Evolutionary conservation across 1,139 yeast species (phyloP), one percentile per base, ranked within the genome.

Genomic region (Geotrichum histeridarum): DNA sequence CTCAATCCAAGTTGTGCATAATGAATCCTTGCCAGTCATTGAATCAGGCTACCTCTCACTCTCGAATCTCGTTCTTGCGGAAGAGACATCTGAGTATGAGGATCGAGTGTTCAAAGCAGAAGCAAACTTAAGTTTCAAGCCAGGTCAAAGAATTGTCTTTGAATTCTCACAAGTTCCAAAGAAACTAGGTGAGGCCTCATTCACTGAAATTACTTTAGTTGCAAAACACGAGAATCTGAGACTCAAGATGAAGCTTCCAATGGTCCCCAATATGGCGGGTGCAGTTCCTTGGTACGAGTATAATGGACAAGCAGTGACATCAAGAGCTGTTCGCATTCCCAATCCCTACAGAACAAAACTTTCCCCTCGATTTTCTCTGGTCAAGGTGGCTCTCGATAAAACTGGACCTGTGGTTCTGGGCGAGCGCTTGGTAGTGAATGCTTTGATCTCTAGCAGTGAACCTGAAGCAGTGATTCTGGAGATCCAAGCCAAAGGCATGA

Each of bases 341-440:
- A 44, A 48, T 39, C 52, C 51, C 7, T 49, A 14, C 35, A 32
- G 32, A 18, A 50, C 42, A 42, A 45, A 15, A n/a, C 58, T 66
- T 3, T 57, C 60, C 5, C 70, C 70, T 2, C 58, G 70, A 32
- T 70, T 70, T 1, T 64, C 70, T 2, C 59, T 60, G 18, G 54
- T 67, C 38, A 56, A 52, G 30, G 52, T 65, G 8, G 50, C 59
- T n/a, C 53, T 55, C n/a, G 58, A 54, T 30, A 54, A 57, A 8
- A 60, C 57, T 5, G 43, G 61, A 5, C 54, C 59, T 8, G 69
- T 66, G 1, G 65, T 67, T 1, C 60, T 67, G 1, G 71, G 69
- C 1, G 74, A 71, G 50, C 51, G 54, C 9, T 54, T 68, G 6
- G 14, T 45, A 8, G 53, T 61, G 18, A 18, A 36, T 0, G 54